phyloP scores from a whole-genome alignment of 1,284 basidiomycete species.

The Leccinum subrobustum region DNA sequence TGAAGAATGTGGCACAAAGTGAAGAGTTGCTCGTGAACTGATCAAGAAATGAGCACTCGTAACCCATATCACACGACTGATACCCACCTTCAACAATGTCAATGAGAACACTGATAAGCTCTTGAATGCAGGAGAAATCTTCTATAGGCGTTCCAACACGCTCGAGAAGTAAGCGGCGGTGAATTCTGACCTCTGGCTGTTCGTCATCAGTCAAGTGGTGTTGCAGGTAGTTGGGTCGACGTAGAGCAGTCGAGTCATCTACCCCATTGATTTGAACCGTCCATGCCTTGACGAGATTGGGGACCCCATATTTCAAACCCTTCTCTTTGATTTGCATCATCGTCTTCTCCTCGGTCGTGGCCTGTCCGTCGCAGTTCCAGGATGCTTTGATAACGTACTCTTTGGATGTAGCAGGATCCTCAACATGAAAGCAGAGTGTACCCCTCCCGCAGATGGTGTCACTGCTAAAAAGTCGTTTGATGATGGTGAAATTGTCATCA shows the following conservation, averaged over 20 bases:
- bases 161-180: not conserved
- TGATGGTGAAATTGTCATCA: not conserved
- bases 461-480: not conserved
- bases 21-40: not conserved
- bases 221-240: not conserved
- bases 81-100: not conserved
- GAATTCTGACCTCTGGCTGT: not conserved
- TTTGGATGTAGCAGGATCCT: not conserved
- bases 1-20: not conserved
- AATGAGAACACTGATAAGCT: not conserved
- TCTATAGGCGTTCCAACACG: not conserved
- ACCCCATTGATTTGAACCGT: not conserved
- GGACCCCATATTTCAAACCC: not conserved
- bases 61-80: not conserved
- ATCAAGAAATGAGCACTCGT: not conserved
- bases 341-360: not conserved
- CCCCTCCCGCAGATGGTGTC: not conserved
- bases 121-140: not conserved
- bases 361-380: not conserved
- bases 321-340: not conserved
- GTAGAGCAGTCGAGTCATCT: not conserved
- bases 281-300: not conserved
- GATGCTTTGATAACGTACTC: not conserved
- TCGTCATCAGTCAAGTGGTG: not conserved
- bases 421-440: not conserved